These are phyloP conservation scores for Pleurotus pulmonarius DNA, from an alignment of 768 basidiomycete genomes.

Conservation along the genomic window DNA sequence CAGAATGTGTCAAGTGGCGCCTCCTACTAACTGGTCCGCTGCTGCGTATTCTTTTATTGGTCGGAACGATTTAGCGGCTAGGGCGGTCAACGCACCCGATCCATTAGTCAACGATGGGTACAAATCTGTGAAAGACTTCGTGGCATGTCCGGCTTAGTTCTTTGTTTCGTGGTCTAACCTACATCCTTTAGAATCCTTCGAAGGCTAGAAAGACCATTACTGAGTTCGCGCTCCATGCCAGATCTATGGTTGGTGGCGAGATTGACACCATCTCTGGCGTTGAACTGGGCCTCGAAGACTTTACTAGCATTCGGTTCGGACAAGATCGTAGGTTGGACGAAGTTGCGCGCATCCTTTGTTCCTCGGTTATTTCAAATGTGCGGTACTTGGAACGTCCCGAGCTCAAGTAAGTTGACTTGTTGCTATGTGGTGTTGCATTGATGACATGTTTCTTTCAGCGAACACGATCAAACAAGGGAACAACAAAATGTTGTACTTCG, in stretches of 20 bases:
- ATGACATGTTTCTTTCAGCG: slow-evolving; percentile 41
- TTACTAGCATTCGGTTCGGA: slow-evolving; percentile 83
- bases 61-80: slow-evolving; percentile 70
- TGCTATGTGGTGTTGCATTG: slow-evolving; percentile 1
- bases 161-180: too few species aligned
- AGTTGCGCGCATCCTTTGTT: slow-evolving; percentile 87
- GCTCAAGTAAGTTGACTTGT: slow-evolving; percentile 46
- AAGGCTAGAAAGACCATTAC: slow-evolving; percentile 48
- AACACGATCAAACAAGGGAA: slow-evolving; percentile 83
- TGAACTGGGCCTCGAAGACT: slow-evolving; percentile 67
- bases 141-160: slow-evolving; percentile 32
- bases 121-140: slow-evolving; percentile 50
- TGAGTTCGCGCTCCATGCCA: slow-evolving; percentile 47
- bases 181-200: slow-evolving; percentile 40
- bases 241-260: slow-evolving; percentile 49
- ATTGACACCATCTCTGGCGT: slow-evolving; percentile 62
- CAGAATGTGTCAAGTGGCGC: slow-evolving; percentile 77
- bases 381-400: slow-evolving; percentile 65
- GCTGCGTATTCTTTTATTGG: slow-evolving; percentile 67
- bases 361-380: slow-evolving; percentile 65
- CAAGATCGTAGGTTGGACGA: slow-evolving; percentile 89
- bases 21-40: slow-evolving; percentile 72
- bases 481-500: slow-evolving; percentile 79
- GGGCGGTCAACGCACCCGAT: slow-evolving; percentile 45
- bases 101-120: slow-evolving; percentile 50